Evolutionary conservation across 441 rosid species (phyloP).

Genomic region (Capsella rubella): DNA sequence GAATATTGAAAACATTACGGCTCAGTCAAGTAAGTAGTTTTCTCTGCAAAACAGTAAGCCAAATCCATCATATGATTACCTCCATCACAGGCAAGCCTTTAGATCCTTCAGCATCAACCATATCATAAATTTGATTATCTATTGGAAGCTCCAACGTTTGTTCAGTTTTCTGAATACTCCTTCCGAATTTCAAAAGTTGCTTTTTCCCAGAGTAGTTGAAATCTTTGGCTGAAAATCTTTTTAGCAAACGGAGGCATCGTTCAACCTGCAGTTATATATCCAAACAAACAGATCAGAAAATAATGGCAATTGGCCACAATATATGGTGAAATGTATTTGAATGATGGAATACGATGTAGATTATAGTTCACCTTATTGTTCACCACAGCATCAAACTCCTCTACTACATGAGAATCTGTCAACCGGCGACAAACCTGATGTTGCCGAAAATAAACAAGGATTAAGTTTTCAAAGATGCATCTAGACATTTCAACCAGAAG

Average conservation of each 20-base stretch:
- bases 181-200: slow-evolving; percentile 67
- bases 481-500: slow-evolving; percentile 19
- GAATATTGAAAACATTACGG: slow-evolving; percentile 23
- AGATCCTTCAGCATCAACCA: slow-evolving; percentile 84
- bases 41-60: slow-evolving; percentile 12
- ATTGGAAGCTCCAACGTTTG: slow-evolving; percentile 87
- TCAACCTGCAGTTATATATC: slow-evolving; percentile 59
- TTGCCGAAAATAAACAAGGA: slow-evolving; percentile 6
- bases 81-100: slow-evolving; percentile 76
- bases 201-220: slow-evolving; percentile 53
- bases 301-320: slow-evolving; percentile 12
- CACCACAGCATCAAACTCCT: slow-evolving; percentile 69
- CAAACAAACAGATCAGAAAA: slow-evolving; percentile 18
- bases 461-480: background rate
- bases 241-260: slow-evolving; percentile 76
- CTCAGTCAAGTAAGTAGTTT: slow-evolving; percentile 25
- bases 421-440: slow-evolving; percentile 65
- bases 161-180: slow-evolving; percentile 64
- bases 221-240: slow-evolving; percentile 54
- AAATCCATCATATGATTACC: slow-evolving; percentile 52
- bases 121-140: slow-evolving; percentile 90
- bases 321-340: slow-evolving; percentile 3
- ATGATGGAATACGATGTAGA: slow-evolving; percentile 24
- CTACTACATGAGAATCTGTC: slow-evolving; percentile 64
- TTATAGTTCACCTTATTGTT: slow-evolving; percentile 62